Base-by-base conservation (phyloP, 306 rosid genomes). In the Quercus alba region DNA sequence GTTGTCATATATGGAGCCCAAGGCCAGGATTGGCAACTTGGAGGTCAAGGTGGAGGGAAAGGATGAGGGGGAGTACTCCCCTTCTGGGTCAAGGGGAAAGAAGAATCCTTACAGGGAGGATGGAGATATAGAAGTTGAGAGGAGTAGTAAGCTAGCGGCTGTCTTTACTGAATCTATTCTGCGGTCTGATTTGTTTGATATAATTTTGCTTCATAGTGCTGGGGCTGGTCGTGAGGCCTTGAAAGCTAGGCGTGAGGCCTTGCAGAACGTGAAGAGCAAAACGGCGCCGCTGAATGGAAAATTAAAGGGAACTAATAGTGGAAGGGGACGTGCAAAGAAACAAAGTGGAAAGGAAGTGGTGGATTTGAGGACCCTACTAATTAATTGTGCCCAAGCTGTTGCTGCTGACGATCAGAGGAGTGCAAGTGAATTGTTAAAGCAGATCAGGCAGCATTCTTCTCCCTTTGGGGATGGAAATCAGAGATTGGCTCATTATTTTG, bases 321-420 rank as follows among this genome's bases (percentile, higher is more conserved):
- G 92, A 2, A 95, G 86, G 83, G 93, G 94, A 70, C 90, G 93
- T 9, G 85, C 88, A 62, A 95, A 88, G 91, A 93, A 89, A 84
- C 97, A 83, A 68, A 85, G 72, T 25, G 88, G 84, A 64, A 93
- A 82, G 63, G 91, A 90, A 70, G 93, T 93, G 81, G 89, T 96
- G 75, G 98, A 96, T 87, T 88, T 96, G 87, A 93, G 98, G 85
- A 90, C 97, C 33, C 89, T 93, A 59, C 78, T 90, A 56, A 80
- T 96, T 80, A 86, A 83, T 81, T 93, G 97, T 81, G 98, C 99
- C 52, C 98, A 93, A 72, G 93, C 97, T 26, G 97, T 93, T 82
- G 98, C 99, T 61, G 98, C 99, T 55, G 98, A 93, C 77, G 99
- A 96, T 74, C 75, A 85, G 46, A 85, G 80, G 85, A 89, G 81